Base-by-base conservation (phyloP, 805 yeast genomes). In the Pichia cephalocereana region DNA sequence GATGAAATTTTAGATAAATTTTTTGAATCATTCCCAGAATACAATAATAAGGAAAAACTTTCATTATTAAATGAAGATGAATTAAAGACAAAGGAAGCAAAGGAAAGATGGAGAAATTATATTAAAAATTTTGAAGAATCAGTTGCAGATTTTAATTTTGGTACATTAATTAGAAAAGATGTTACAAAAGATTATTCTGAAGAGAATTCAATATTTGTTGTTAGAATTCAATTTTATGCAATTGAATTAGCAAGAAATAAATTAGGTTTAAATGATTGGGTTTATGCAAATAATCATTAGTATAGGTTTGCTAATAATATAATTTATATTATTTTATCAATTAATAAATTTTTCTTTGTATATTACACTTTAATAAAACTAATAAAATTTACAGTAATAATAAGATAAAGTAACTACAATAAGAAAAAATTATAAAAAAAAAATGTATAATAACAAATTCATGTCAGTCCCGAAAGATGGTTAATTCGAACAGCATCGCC, bases 141-240 rank as follows among this genome's bases (percentile, higher is more conserved):
- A 47, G 76, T 93, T 50, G 93, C 85, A 53, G 98, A 93, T 68
- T 93, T 77, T 71, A 93, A 93, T 70, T 93, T 93, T 65, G 99
- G 99, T 54, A 90, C 98, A 17, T 72, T 93, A 57, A 71, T 93
- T 59, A 83, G 99, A 73, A 69, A 78, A n/a, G 80, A 78, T 54
- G 65, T 85, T 37, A 65, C 69, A 43, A 82, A 73, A 31, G 96
- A 87, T 66, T 93, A 93, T 67, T 77, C 79, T 43, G 87, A 91
- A 69, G 78, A 80, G 42, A 80, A 83, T 50, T 86, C 98, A 42
- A 85, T 89, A 46, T 91, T 93, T 58, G 96, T 74, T 11, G 93
- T 91, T 50, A 82, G 98, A 70, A 79, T 91, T 63, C 98, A 93
- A 70, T 93, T 93, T 65, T 86, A 90, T 60, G 96, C 96, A 48